Evolutionary conservation across 257 asterid genomes (phyloP).

Genomic region (Knoxia roxburghii): DNA sequence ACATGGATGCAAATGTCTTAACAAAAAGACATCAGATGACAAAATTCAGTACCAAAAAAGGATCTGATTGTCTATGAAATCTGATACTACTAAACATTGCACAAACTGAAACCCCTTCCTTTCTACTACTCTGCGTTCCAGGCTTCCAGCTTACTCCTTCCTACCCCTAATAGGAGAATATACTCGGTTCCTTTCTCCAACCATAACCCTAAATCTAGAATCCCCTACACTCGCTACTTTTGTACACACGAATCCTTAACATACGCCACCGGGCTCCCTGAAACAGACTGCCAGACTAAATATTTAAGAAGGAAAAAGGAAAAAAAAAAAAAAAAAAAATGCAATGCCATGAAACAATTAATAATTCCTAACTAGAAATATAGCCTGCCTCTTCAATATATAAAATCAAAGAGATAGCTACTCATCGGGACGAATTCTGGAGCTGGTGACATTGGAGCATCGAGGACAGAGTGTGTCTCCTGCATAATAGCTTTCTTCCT

Average conservation of each 20-base stretch:
- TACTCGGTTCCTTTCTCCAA: background rate
- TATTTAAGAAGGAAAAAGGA: slow-evolving; percentile 15
- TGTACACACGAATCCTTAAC: slow-evolving; percentile 11
- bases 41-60: slow-evolving; percentile 15
- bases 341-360: slow-evolving; percentile 10
- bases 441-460: slow-evolving; percentile 31
- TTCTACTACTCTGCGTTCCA: slow-evolving; percentile 5
- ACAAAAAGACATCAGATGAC: background rate
- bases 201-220: slow-evolving; percentile 2
- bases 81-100: background rate
- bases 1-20: too few species aligned
- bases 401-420: slow-evolving; percentile 37
- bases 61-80: background rate
- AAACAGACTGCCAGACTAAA: background rate
- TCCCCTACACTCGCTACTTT: slow-evolving; percentile 11
- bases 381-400: slow-evolving; percentile 31
- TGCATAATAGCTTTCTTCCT: slow-evolving; percentile 17
- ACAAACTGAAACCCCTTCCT: slow-evolving; percentile 13
- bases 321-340: slow-evolving; percentile 11
- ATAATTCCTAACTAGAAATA: slow-evolving; percentile 22
- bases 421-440: slow-evolving; percentile 44
- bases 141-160: slow-evolving; percentile 17
- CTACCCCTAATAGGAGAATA: background rate
- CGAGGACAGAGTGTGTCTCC: slow-evolving; percentile 15
- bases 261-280: slow-evolving; percentile 7